These are phyloP conservation scores for Fraxinus sp. DNA, from an alignment of 305 asterid species.

Conservation along the genomic window DNA sequence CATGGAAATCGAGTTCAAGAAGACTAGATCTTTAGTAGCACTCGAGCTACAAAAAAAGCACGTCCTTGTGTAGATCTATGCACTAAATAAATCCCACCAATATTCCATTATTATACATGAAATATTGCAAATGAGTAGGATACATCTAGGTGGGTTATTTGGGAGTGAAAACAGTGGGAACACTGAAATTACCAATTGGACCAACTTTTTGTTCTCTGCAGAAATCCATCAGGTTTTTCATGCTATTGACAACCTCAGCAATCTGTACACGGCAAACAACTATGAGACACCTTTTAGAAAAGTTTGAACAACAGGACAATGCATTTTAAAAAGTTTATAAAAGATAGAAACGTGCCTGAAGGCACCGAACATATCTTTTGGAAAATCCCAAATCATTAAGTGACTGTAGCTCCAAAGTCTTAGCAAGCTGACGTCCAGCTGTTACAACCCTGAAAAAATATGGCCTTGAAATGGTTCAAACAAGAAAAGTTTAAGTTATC, in stretches of 20 bases:
- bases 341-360: constrained; percentile 58
- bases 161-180: neutral
- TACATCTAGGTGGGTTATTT: neutral
- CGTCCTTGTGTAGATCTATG: neutral
- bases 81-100: neutral
- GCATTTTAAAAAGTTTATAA: neutral
- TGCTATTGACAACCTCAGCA: constrained; percentile 94
- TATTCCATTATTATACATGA: neutral
- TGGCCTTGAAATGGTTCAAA: constrained; percentile 10
- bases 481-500: neutral
- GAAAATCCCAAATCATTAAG: constrained; percentile 89
- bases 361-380: constrained; percentile 84
- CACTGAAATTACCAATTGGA: constrained; percentile 66
- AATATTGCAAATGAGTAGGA: constrained; percentile 7
- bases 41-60: neutral
- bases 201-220: constrained; percentile 74
- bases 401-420: constrained; percentile 78
- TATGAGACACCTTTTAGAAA: constrained; percentile 17
- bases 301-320: neutral
- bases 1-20: neutral
- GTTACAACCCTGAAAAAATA: constrained; percentile 61
- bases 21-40: neutral
- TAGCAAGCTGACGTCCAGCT: constrained; percentile 92
- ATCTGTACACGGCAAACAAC: constrained; percentile 48
- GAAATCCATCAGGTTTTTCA: constrained; percentile 92